Conservation (phyloP, 345 rosid species). For the Eucalyptus fibrosa region DNA sequence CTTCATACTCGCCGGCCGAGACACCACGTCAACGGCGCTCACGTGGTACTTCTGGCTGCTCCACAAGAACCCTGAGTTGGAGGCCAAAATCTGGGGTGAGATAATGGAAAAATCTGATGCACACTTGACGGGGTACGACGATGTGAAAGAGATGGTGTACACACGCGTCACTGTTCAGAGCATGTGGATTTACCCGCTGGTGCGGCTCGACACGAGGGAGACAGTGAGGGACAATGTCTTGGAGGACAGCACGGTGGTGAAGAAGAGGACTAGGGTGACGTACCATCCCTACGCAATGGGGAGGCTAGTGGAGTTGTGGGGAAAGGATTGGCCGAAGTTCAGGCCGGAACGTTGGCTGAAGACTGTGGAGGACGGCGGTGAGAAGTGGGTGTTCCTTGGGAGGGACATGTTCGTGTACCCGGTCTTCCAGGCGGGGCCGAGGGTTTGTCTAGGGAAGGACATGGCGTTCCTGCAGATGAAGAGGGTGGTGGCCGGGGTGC, state of each 20-base stretch:
- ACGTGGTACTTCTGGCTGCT: conserved; percentile 21
- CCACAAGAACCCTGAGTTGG: background rate
- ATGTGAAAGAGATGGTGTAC: background rate
- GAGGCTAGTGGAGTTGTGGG: conserved; percentile 33
- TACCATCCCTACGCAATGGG: conserved; percentile 29
- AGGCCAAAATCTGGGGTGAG: background rate
- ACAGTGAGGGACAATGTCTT: conserved; percentile 4
- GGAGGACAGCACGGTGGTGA: conserved; percentile 4
- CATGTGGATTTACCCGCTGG: conserved; percentile 27
- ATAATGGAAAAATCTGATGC: background rate
- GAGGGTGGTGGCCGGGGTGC: background rate
- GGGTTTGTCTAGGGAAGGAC: background rate
- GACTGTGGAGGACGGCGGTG: background rate
- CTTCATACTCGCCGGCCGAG: conserved; percentile 41
- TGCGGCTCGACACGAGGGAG: conserved; percentile 7
- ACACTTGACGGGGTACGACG: background rate
- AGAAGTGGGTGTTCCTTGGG: conserved; percentile 19
- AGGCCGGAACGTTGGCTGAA: conserved; percentile 31
- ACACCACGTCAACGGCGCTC: conserved; percentile 46
- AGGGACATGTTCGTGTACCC: conserved; percentile 18
- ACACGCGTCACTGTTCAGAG: background rate
- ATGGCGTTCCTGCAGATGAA: background rate
- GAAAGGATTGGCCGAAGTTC: conserved; percentile 20
- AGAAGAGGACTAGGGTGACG: conserved; percentile 2
- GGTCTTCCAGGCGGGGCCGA: conserved; percentile 28